phyloP scores from a whole-genome alignment of 2,329 filamentous ascomycete species.

The Fusarium sp. region DNA sequence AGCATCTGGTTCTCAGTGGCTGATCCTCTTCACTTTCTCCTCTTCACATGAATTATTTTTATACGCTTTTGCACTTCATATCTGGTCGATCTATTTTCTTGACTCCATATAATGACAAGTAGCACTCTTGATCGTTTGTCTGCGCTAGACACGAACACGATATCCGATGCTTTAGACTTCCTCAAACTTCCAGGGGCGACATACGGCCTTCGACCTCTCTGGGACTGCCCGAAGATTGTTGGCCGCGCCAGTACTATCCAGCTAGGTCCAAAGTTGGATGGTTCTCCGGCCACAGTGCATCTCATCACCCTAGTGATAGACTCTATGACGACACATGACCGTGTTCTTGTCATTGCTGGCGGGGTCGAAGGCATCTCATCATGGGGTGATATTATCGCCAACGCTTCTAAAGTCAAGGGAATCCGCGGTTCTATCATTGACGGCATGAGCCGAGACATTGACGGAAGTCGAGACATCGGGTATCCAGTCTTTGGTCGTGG shows the following conservation, averaged over 20 bases:
- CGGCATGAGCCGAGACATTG: background rate
- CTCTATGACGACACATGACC: background rate
- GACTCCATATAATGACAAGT: background rate
- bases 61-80: too few species aligned
- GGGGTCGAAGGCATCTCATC: background rate
- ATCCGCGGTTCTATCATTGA: background rate
- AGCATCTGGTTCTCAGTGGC: too few species aligned
- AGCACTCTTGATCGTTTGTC: background rate
- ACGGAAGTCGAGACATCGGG: background rate
- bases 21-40: too few species aligned
- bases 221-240: background rate
- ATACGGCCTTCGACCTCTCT: background rate
- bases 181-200: background rate
- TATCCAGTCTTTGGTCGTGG: background rate
- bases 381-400: background rate
- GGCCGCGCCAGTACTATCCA: background rate
- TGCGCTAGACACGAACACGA: background rate
- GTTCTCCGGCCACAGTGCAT: background rate
- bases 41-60: too few species aligned
- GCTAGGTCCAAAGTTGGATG: background rate
- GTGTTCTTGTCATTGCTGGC: background rate
- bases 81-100: too few species aligned
- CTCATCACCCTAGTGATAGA: background rate
- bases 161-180: background rate
- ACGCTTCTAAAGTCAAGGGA: background rate